Base-by-base conservation (phyloP, 805 yeast genomes). In the Kluyveromyces lactis region DNA sequence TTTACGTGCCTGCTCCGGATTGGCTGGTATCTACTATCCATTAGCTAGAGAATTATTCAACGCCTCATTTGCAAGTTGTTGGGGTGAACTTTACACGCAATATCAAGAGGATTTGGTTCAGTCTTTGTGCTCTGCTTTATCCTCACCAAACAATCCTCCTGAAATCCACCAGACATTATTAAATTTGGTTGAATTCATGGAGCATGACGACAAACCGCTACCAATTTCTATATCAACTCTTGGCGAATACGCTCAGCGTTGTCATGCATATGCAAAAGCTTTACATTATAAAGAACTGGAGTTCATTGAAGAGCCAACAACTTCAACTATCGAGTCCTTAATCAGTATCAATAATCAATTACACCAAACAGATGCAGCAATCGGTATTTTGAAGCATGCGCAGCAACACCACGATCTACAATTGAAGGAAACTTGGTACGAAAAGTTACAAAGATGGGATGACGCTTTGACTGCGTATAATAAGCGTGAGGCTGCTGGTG, bases 211-310 rank as follows among this genome's bases (percentile, higher is more conserved):
- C 50, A 89, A 87, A 52, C 84, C 96, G 0, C 69, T 92, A 42
- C 97, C 97, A 0, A 83, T 92, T 31, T 81, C 94, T 26, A 84
- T 85, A n/a, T 77, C 89, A 3, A 84, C 94, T 0, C 66, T 92
- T 43, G 95, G 97, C 3, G 86, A 81, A 49, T 90, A 87, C 55
- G 96, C 97, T 3, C 95, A 86, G 55, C 72, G 92, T 45, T 86
- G 96, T 47, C 98, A 94, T 62, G 97, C 97, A 1, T 94, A 86
- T 63, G 98, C 98, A 3, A 92, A 94, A 55, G 96, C 97, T 0
- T 67, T 92, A 42, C 97, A 94, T 57, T 92, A 92, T 61, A 89
- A 90, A 60, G 99, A 92, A 57, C 67, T 87, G 12, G 98, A 92
- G 51, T 92, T 90, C 53, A 84, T 87, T 51, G 90, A 86, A 49